Conservation (phyloP, 495 filamentous ascomycete species). For the Podospora anserina region DNA sequence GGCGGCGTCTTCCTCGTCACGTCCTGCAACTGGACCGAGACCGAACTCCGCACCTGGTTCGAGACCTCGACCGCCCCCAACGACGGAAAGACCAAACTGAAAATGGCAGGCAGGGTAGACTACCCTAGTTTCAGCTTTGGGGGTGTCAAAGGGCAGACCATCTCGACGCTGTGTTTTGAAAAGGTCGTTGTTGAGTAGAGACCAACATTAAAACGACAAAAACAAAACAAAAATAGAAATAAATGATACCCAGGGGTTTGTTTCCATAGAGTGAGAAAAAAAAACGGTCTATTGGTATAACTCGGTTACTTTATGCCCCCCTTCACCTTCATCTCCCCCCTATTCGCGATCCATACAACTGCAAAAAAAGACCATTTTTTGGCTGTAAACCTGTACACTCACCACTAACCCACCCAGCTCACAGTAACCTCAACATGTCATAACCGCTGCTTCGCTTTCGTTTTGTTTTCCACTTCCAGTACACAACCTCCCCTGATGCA, state of each 20-base stretch:
- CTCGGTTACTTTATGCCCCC: background rate
- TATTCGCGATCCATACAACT: too few species aligned
- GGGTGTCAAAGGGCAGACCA: conserved; percentile 77
- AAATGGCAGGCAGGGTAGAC: conserved; percentile 60
- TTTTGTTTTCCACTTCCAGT: background rate
- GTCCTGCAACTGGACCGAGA: conserved; percentile 97
- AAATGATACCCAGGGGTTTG: conserved; percentile 6
- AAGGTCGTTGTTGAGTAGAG: conserved; percentile 27
- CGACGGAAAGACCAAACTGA: conserved; percentile 26
- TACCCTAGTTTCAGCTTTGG: conserved; percentile 87
- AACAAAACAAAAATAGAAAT: background rate
- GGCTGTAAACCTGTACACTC: too few species aligned
- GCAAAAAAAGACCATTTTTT: too few species aligned
- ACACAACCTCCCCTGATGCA: too few species aligned
- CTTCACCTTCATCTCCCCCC: too few species aligned
- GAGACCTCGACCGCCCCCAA: conserved; percentile 29
- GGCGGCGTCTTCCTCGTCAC: conserved; percentile 80
- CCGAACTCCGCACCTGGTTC: conserved; percentile 78
- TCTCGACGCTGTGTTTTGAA: conserved; percentile 77
- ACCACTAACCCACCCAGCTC: too few species aligned
- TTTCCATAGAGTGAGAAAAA: background rate
- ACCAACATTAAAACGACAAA: background rate
- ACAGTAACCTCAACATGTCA: background rate
- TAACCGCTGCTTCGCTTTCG: conserved; percentile 1
- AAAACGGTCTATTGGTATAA: conserved; percentile 2